Evolutionary conservation across 2,329 filamentous ascomycete genomes (phyloP).

Genomic region (Cladosporium sphaerospermum): DNA sequence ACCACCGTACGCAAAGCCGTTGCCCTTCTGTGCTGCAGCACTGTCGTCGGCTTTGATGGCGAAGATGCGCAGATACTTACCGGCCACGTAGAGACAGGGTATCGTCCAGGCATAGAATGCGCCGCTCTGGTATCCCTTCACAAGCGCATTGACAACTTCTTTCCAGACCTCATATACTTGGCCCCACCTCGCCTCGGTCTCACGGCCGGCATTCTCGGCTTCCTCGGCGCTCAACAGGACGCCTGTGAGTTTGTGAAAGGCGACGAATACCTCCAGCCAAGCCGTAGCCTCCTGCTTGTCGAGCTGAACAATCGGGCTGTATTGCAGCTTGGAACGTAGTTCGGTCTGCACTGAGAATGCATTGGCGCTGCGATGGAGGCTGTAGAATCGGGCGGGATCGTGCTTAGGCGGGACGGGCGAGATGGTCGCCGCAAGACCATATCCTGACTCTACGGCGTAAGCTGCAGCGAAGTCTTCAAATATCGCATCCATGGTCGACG

Average conservation of each 20-base stretch:
- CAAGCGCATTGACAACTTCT: conserved; percentile 68
- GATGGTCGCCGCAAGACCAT: conserved; percentile 66
- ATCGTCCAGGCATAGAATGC: conserved; percentile 87
- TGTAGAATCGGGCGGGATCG: conserved; percentile 59
- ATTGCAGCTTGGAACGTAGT: conserved; percentile 64
- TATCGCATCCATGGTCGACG: conserved; percentile 55
- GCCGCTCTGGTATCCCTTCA: conserved; percentile 71
- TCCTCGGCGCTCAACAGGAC: conserved; percentile 65
- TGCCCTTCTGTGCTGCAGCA: conserved; percentile 42
- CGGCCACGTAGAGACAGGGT: conserved; percentile 79
- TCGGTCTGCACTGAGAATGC: conserved; percentile 59
- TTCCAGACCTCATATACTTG: conserved; percentile 86
- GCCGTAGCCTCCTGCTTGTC: conserved; percentile 59
- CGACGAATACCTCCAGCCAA: conserved; percentile 81
- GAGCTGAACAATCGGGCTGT: conserved; percentile 42
- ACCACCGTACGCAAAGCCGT: conserved; percentile 28
- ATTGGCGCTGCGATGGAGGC: conserved; percentile 67
- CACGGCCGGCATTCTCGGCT: conserved; percentile 38
- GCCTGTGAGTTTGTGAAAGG: conserved; percentile 77
- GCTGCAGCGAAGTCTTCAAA: conserved; percentile 69
- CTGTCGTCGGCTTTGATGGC: conserved; percentile 86
- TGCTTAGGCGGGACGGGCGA: conserved; percentile 60
- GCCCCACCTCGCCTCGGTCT: conserved; percentile 58
- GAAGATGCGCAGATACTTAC: conserved; percentile 79
- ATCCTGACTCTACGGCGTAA: conserved; percentile 59